Percentiles rank a stretch among this genome's conserved stretches.
Conservation (phyloP, 768 basidiomycete genomes). For the Leccinum variicolor region DNA sequence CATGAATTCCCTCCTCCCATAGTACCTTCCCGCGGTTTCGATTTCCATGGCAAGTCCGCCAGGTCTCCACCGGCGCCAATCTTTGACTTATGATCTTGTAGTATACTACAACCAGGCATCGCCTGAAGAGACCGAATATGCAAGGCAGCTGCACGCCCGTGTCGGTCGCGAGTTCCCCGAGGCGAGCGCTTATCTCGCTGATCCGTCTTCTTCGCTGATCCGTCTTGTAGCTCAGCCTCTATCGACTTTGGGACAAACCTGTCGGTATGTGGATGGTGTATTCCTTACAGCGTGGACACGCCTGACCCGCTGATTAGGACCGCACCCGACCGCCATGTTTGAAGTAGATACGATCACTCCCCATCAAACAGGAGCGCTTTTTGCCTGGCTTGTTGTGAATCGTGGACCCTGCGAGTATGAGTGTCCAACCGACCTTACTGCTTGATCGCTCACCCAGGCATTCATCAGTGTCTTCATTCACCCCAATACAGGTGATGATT, state of each 20-base stretch:
- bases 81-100: slow-evolving; percentile 18
- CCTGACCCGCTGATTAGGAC: slow-evolving; percentile 38
- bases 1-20: slow-evolving; percentile 52
- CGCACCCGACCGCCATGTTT: slow-evolving; percentile 71
- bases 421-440: background rate
- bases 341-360: slow-evolving; percentile 66
- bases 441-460: background rate
- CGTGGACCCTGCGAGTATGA: slow-evolving; percentile 71
- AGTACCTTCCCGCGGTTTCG: slow-evolving; percentile 55
- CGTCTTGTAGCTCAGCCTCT: slow-evolving; percentile 50
- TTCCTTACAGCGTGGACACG: background rate
- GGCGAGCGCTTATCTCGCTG: slow-evolving; percentile 30
- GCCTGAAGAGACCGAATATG: slow-evolving; percentile 43
- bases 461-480: slow-evolving; percentile 55
- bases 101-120: slow-evolving; percentile 62
- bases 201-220: background rate
- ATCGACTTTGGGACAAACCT: slow-evolving; percentile 58
- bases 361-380: slow-evolving; percentile 65
- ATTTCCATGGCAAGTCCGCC: slow-evolving; percentile 60
- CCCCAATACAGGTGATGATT: slow-evolving; percentile 59
- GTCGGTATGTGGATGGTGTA: slow-evolving; percentile 39
- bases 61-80: background rate
- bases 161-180: slow-evolving; percentile 68
- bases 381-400: slow-evolving; percentile 64
- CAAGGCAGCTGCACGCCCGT: slow-evolving; percentile 54